Conservation (phyloP, 202 grass and related monocot species). For the Panicum hallii region DNA sequence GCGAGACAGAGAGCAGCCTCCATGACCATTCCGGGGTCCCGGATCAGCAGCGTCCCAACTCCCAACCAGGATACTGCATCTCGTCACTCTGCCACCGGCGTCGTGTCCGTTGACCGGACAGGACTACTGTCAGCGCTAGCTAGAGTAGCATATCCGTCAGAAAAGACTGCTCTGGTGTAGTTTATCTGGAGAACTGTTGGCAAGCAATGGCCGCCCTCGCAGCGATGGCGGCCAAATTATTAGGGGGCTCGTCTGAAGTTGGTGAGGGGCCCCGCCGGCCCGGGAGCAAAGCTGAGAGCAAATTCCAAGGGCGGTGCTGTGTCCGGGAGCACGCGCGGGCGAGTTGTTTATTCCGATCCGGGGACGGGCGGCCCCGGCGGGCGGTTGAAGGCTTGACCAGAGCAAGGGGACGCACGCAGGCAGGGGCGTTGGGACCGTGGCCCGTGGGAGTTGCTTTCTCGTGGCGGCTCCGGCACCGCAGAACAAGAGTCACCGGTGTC, state of each 20-base stretch:
- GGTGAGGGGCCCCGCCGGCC: neutral
- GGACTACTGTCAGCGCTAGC: neutral
- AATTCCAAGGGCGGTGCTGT: conserved; percentile 19
- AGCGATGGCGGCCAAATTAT: neutral
- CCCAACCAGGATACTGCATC: neutral
- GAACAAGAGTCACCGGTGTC: neutral
- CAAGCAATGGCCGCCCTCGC: neutral
- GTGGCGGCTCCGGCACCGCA: conserved; percentile 16
- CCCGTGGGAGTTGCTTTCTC: neutral
- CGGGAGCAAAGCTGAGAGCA: neutral
- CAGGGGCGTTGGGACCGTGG: neutral
- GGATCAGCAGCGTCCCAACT: neutral
- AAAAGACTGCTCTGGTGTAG: neutral
- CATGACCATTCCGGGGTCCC: neutral
- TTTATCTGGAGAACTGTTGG: neutral
- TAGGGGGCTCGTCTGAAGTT: neutral
- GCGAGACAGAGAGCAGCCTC: neutral
- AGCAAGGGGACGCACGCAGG: neutral
- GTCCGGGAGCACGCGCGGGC: conserved; percentile 16
- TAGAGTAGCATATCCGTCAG: neutral
- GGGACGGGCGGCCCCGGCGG: neutral
- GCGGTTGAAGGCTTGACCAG: neutral
- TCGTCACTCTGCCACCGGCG: neutral
- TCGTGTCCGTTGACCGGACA: neutral
- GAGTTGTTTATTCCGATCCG: conserved; percentile 34